Conservation (phyloP, 192 early-diverging fungal species). For the Phlyctochytrium bullatum region DNA sequence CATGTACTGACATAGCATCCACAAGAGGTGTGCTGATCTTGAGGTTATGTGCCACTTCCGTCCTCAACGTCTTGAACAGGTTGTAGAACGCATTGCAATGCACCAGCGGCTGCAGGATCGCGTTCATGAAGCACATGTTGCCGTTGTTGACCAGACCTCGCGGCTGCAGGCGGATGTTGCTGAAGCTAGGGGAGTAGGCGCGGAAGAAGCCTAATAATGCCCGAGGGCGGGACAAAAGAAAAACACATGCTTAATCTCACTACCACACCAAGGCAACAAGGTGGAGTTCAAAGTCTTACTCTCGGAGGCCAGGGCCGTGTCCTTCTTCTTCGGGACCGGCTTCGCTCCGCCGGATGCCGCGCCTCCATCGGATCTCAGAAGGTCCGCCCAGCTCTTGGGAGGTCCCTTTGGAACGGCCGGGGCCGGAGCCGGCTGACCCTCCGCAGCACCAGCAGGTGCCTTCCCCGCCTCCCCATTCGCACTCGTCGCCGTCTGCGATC, state of each 20-base stretch:
- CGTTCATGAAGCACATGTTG: conserved; percentile 99
- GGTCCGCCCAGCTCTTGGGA: not conserved
- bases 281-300: not conserved
- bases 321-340: not conserved
- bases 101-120: conserved; percentile 88
- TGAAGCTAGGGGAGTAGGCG: conserved; percentile 19
- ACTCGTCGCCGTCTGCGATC: too few relatives aligned
- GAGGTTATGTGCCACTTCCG: conserved; percentile 66
- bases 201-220: conserved; percentile 8
- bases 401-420: too few relatives aligned
- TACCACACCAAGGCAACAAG: too few relatives aligned
- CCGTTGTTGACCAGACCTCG: conserved; percentile 94
- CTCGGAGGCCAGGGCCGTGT: not conserved
- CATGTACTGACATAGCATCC: conserved; percentile 75
- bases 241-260: too few relatives aligned
- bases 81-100: conserved; percentile 94
- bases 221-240: too few relatives aligned
- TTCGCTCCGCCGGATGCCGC: not conserved
- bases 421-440: too few relatives aligned
- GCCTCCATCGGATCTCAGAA: not conserved
- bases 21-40: conserved; percentile 76
- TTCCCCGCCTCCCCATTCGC: too few relatives aligned
- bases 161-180: conserved; percentile 53
- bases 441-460: too few relatives aligned
- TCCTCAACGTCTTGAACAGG: conserved; percentile 65